Percentiles rank a stretch among this genome's conserved stretches.
These are phyloP conservation scores for Bipolaris bicolor DNA, from an alignment of 2,329 filamentous ascomycete species.

Conservation along the genomic window DNA sequence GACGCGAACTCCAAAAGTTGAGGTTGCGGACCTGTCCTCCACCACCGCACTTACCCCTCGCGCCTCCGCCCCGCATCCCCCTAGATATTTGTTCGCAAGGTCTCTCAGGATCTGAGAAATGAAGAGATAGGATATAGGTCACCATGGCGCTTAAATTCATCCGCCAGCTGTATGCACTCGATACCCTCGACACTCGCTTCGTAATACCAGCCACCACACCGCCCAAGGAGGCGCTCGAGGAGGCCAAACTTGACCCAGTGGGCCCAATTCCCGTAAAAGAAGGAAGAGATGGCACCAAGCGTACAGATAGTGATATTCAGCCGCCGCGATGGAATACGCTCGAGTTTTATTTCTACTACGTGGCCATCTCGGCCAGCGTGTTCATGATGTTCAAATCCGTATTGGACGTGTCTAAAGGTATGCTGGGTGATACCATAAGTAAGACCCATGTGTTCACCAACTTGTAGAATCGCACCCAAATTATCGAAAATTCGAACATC, in stretches of 20 bases:
- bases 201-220: constrained; percentile 72
- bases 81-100: constrained; percentile 1
- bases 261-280: constrained; percentile 35
- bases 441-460: constrained; percentile 8
- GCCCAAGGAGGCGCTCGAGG: constrained; percentile 51
- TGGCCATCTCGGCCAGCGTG: constrained; percentile 69
- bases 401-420: constrained; percentile 84
- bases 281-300: constrained; percentile 31
- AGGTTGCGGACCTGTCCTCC: constrained; percentile 25
- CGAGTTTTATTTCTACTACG: constrained; percentile 84
- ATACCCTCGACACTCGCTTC: constrained; percentile 75
- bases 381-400: constrained; percentile 92
- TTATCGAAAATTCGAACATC: constrained; percentile 73
- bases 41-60: constrained; percentile 27
- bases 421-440: constrained; percentile 2
- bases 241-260: constrained; percentile 42
- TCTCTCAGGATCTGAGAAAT: constrained; percentile 18
- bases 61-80: constrained; percentile 17
- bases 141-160: constrained; percentile 55
- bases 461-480: constrained; percentile 75
- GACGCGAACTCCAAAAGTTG: constrained; percentile 38
- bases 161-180: constrained; percentile 65
- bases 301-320: constrained; percentile 53
- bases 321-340: constrained; percentile 82
- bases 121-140: constrained; percentile 26